Evolutionary conservation across 2,329 filamentous ascomycete genomes (phyloP), one percentile per base, ranked within the genome.

Genomic region (Sporothrix variecibatus): DNA sequence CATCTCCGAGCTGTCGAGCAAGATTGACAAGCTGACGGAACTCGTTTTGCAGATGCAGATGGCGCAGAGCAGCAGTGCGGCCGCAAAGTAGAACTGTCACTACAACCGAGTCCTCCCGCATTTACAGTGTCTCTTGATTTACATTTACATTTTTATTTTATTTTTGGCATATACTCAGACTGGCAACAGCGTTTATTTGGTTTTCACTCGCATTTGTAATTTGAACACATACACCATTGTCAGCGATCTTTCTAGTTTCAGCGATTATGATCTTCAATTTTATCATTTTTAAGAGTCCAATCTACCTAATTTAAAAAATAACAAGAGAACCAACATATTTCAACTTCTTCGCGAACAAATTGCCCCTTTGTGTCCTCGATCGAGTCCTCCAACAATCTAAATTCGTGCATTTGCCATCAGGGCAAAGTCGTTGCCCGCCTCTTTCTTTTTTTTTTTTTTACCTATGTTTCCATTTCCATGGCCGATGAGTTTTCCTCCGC

Each of bases 1-100:
- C 75, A 85, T 91, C 72, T 80, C 82, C 3, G 88, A 90, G 76
- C 80, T 91, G 77, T 84, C 85, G 58, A 81, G 80, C 65, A 90
- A 90, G 83, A 89, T 91, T 77, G 88, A 90, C 76, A 85, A 85
- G 73, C 81, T 91, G 76, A 89, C 88, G 0, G 82, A 85, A 26
- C 79, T 87, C 67, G 82, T 91, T 1, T 81, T 90, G 78, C 88
- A 89, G 77, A 40, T 75, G 73, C 71, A 76, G 49, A 20, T 28
- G 62, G 40, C 23, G n/a, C 62, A 67, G 38, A 67, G 26, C 60
- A 65, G 7, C 38, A 67, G 23, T 9, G 38, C 31, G n/a, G 43
- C n/a, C 15, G 43, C 40, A 1, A 58, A 62, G 1, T 51, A 73
- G 51, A n/a, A n/a, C n/a, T 56, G 8, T 38, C 23, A 12, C 7